Conservation (phyloP, 139 green algal species). For the Yamagishiella unicocca region DNA sequence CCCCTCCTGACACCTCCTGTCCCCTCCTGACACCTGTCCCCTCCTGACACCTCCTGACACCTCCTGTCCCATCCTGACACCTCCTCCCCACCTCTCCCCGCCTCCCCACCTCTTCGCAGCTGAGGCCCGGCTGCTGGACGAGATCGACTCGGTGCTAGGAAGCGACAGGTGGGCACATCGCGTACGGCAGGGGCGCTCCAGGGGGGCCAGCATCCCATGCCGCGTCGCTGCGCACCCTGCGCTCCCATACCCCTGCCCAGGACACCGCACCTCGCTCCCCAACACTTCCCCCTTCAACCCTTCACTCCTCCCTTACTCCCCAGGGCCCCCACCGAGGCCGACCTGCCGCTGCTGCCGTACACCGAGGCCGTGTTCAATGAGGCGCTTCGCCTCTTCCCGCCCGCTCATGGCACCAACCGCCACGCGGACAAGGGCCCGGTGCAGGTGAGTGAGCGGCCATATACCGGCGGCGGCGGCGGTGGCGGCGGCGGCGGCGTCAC, state of each 20-base stretch:
- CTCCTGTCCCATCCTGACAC: no score
- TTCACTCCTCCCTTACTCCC: neutral
- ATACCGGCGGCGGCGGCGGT: neutral
- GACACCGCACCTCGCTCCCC: neutral
- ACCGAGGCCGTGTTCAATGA: constrained; percentile 69
- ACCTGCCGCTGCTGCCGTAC: constrained; percentile 60
- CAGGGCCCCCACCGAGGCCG: neutral
- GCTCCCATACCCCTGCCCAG: neutral
- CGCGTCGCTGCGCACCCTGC: neutral
- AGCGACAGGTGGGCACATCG: neutral
- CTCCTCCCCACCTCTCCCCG: no score
- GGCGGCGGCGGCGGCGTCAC: neutral
- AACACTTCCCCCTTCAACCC: neutral
- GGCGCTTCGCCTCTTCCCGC: constrained; percentile 69
- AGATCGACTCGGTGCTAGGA: constrained; percentile 61
- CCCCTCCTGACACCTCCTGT: no score
- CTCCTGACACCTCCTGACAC: no score
- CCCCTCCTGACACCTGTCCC: no score
- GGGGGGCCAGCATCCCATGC: no score
- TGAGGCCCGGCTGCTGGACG: constrained; percentile 49
- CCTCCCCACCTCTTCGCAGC: neutral
- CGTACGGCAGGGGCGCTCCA: neutral
- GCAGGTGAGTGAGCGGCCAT: neutral
- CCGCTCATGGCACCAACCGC: constrained; percentile 40
- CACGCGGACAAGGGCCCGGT: neutral